These are phyloP conservation scores for Russula compacta DNA, from an alignment of 768 basidiomycete genomes.

Conservation along the genomic window DNA sequence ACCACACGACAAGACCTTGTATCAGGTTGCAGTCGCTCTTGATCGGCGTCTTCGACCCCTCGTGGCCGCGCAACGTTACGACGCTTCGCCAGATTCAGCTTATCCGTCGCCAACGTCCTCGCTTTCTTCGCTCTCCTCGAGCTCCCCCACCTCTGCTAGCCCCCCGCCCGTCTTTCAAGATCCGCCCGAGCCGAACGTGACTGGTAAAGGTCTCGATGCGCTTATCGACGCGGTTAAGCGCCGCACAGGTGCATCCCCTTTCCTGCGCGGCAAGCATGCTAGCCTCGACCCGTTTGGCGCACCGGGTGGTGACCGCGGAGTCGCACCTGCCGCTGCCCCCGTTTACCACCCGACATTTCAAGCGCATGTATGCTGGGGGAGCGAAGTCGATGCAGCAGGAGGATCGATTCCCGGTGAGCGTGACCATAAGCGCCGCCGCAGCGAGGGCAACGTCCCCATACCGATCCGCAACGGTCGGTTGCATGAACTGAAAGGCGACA, in stretches of 20 bases:
- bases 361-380: conserved; percentile 24
- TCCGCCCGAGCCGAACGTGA: conserved; percentile 33
- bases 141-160: conserved; percentile 10
- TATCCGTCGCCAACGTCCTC: conserved; percentile 20
- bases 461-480: conserved; percentile 4
- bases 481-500: conserved; percentile 3
- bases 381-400: conserved; percentile 4
- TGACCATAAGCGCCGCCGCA: conserved; percentile 10
- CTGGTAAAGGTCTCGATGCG: conserved; percentile 42
- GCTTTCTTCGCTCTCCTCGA: conserved; percentile 14
- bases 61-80: conserved; percentile 14
- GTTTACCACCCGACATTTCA: conserved; percentile 25
- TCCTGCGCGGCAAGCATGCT: conserved; percentile 43
- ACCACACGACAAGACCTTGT: conserved; percentile 33
- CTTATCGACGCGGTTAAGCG: conserved; percentile 43
- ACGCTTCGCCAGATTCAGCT: conserved; percentile 19
- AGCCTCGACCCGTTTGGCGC: conserved; percentile 42
- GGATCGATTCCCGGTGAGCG: conserved; percentile 1
- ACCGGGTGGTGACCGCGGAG: conserved; percentile 30
- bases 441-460: conserved; percentile 3
- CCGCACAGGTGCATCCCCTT: conserved; percentile 37
- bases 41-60: conserved; percentile 33
- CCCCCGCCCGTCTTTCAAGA: conserved; percentile 25
- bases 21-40: conserved; percentile 33
- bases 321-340: conserved; percentile 19